phyloP scores from a whole-genome alignment of 2,329 filamentous ascomycete species.

The Talaromyces funiculosus region DNA sequence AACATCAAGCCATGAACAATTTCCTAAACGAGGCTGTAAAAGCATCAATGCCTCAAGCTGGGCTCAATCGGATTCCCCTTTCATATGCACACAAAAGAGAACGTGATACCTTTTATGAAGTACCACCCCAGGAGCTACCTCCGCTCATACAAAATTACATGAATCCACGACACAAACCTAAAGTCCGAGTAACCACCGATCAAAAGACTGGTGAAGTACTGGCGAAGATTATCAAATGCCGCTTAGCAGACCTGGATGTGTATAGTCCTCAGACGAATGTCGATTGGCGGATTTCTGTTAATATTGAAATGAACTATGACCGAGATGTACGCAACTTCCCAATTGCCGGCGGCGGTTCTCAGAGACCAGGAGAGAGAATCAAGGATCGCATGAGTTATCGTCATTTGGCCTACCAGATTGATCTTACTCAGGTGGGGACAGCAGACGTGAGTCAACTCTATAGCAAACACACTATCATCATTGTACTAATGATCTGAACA shows the following conservation, averaged over 20 bases:
- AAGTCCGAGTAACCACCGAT: slow-evolving; percentile 71
- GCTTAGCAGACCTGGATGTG: slow-evolving; percentile 83
- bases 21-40: slow-evolving; percentile 69
- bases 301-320: slow-evolving; percentile 84
- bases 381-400: slow-evolving; percentile 92
- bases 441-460: slow-evolving; percentile 35
- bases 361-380: slow-evolving; percentile 54
- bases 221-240: slow-evolving; percentile 83
- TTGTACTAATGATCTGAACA: slow-evolving; percentile 13
- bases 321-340: slow-evolving; percentile 56
- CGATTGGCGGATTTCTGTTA: slow-evolving; percentile 90
- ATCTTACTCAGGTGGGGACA: slow-evolving; percentile 80
- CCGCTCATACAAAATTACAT: slow-evolving; percentile 58
- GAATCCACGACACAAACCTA: slow-evolving; percentile 53
- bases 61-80: slow-evolving; percentile 42
- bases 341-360: slow-evolving; percentile 34
- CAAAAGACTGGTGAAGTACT: slow-evolving; percentile 64
- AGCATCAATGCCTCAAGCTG: slow-evolving; percentile 43
- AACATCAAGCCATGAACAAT: slow-evolving; percentile 78
- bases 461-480: background rate
- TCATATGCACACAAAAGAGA: slow-evolving; percentile 78
- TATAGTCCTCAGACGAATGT: slow-evolving; percentile 70
- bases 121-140: slow-evolving; percentile 60
- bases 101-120: slow-evolving; percentile 75
- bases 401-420: slow-evolving; percentile 81